A percentile compares a stretch with the other conserved stretches of the same genome.
These are phyloP conservation scores for Penicillium sp. DNA, from an alignment of 2,329 filamentous ascomycete genomes.

Conservation along the genomic window DNA sequence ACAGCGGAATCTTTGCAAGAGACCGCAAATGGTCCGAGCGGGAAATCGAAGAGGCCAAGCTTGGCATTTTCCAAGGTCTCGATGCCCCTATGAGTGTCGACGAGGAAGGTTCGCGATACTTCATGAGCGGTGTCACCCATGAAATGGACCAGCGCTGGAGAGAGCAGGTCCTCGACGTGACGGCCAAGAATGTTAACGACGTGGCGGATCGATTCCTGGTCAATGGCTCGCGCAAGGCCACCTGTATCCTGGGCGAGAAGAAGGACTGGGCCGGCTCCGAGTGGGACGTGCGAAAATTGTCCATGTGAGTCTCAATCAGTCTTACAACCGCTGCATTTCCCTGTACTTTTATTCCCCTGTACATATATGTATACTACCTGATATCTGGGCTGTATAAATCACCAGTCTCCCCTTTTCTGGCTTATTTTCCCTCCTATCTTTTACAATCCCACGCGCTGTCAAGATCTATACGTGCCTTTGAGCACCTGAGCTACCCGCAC, in stretches of 20 bases:
- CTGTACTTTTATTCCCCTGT: constrained; percentile 15
- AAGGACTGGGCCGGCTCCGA: constrained; percentile 68
- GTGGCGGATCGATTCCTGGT: constrained; percentile 82
- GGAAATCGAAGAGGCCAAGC: constrained; percentile 92
- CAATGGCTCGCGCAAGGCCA: constrained; percentile 60
- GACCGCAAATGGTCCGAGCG: constrained; percentile 77
- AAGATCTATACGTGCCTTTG: constrained; percentile 44
- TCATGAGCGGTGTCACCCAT: constrained; percentile 79
- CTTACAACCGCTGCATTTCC: not conserved
- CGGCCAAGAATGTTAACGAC: constrained; percentile 70
- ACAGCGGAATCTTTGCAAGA: constrained; percentile 77
- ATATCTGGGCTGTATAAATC: constrained; percentile 16
- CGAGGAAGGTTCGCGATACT: constrained; percentile 79
- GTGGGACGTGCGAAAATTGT: constrained; percentile 76
- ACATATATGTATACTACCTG: constrained; percentile 27
- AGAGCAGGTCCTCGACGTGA: constrained; percentile 83
- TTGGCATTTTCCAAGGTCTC: constrained; percentile 86
- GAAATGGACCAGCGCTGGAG: constrained; percentile 85
- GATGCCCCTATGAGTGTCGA: constrained; percentile 87
- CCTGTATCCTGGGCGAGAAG: constrained; percentile 76
- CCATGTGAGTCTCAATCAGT: constrained; percentile 44
- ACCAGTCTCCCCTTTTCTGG: constrained; percentile 15
- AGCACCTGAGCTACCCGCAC: constrained; percentile 53
- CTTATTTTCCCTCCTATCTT: constrained; percentile 1
- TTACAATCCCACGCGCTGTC: constrained; percentile 16